phyloP scores from a whole-genome alignment of 1,139 yeast species.

The Saccharomyces pastorianus region DNA sequence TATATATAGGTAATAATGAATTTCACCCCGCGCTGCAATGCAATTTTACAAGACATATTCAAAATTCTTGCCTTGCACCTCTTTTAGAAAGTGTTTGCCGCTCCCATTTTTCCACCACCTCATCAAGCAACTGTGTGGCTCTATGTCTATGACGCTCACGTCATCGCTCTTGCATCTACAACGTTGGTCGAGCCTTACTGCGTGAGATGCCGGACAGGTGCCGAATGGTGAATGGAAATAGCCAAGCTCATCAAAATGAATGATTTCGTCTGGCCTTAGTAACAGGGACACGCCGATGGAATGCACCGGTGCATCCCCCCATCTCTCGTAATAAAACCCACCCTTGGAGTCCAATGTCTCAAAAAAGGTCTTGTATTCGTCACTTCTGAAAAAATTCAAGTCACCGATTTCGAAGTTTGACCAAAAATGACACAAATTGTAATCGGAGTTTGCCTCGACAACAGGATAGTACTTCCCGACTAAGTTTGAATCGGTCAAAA shows the following conservation, averaged over 20 bases:
- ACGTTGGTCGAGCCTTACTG: constrained; percentile 43
- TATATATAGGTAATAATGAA: not conserved
- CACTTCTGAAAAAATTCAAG: too few relatives aligned
- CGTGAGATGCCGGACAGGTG: constrained; percentile 62
- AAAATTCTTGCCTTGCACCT: not conserved
- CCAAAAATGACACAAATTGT: too few relatives aligned
- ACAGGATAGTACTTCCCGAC: constrained; percentile 25
- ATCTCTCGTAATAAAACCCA: too few relatives aligned
- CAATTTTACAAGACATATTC: not conserved
- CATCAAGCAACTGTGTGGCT: constrained; percentile 59
- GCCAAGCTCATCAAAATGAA: too few relatives aligned
- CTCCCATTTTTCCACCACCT: constrained; percentile 75
- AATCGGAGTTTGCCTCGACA: constrained; percentile 41
- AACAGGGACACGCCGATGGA: too few relatives aligned
- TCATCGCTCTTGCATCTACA: constrained; percentile 58
- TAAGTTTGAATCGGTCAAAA: constrained; percentile 54
- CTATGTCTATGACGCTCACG: constrained; percentile 42
- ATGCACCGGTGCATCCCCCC: too few relatives aligned
- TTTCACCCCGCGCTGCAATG: not conserved
- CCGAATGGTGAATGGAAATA: constrained; percentile 47
- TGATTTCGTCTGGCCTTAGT: too few relatives aligned
- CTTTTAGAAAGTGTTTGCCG: constrained; percentile 22
- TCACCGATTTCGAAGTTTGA: too few relatives aligned
- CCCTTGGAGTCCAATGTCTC: too few relatives aligned
- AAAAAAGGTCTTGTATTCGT: too few relatives aligned